Percentiles rank a stretch among this genome's conserved stretches.
Conservation (phyloP, 257 asterid genomes). For the Solanum bukasovii region DNA sequence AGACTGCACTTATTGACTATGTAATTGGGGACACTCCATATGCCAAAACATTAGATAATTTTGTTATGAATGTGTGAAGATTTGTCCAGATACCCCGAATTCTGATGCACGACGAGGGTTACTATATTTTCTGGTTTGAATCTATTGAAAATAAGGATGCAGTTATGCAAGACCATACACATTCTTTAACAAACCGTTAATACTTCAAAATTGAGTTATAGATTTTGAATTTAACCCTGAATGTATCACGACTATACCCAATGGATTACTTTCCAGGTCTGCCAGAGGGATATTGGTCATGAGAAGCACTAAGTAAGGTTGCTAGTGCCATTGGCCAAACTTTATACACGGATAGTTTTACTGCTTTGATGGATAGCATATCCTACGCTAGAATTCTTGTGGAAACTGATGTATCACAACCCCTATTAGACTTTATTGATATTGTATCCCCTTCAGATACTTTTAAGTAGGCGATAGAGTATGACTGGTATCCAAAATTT, state of each 20-base stretch:
- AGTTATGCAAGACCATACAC: not conserved
- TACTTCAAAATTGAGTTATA: not conserved
- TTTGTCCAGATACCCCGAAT: too few relatives aligned
- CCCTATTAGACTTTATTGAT: too few relatives aligned
- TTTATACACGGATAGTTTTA: too few relatives aligned
- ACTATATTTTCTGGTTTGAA: not conserved
- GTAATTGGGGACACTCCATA: not conserved
- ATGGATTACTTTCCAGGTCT: not conserved
- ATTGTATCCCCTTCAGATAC: too few relatives aligned
- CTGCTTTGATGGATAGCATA: too few relatives aligned
- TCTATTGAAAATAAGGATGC: not conserved
- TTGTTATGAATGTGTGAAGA: not conserved
- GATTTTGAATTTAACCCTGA: not conserved
- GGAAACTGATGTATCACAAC: too few relatives aligned
- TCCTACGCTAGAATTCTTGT: too few relatives aligned
- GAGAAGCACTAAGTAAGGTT: too few relatives aligned
- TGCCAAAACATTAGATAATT: not conserved
- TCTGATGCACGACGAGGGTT: not conserved
- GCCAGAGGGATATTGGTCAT: not conserved
- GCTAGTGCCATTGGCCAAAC: too few relatives aligned
- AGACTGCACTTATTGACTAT: not conserved
- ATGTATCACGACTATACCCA: not conserved
- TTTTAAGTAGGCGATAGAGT: too few relatives aligned
- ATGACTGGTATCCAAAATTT: too few relatives aligned
- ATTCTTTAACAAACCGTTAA: not conserved